These are phyloP conservation scores for Tubosaeta sp. DNA, from an alignment of 768 basidiomycete genomes.

Conservation along the genomic window DNA sequence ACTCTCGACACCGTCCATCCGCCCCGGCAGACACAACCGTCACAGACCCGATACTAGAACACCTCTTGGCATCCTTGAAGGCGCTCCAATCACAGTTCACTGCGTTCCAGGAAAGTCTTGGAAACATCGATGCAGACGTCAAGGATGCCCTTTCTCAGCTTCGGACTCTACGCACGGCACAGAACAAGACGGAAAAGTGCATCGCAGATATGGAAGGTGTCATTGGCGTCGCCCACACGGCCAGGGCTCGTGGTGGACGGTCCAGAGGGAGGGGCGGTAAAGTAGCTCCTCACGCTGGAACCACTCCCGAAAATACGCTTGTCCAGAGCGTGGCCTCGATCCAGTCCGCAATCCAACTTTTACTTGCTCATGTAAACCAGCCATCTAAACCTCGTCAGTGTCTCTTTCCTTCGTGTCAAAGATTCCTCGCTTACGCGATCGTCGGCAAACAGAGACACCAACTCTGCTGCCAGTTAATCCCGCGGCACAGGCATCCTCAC, in stretches of 20 bases:
- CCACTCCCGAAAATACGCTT: slow-evolving; percentile 2
- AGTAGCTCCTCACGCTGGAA: too few species aligned
- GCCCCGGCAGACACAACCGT: neutral
- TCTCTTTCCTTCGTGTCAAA: neutral
- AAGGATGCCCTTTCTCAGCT: slow-evolving; percentile 15
- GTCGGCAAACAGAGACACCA: neutral
- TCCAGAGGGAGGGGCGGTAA: neutral
- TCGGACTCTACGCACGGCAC: slow-evolving; percentile 9
- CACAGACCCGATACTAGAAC: neutral
- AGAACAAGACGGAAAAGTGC: slow-evolving; percentile 6
- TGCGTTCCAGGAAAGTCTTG: slow-evolving; percentile 8
- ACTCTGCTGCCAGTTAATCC: neutral
- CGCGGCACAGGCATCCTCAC: neutral
- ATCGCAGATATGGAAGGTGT: slow-evolving; percentile 12
- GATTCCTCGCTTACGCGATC: neutral
- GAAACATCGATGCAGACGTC: slow-evolving; percentile 9
- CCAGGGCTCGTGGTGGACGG: neutral
- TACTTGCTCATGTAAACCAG: slow-evolving; percentile 11
- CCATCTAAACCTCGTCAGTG: slow-evolving; percentile 9
- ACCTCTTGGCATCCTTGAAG: neutral
- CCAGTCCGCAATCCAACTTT: slow-evolving; percentile 16
- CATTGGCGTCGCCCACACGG: slow-evolving; percentile 8
- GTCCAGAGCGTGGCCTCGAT: slow-evolving; percentile 15
- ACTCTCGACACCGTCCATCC: neutral
- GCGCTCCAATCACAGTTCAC: slow-evolving; percentile 15